Evolutionary conservation across 1,284 basidiomycete species (phyloP), one percentile per base, ranked within the genome.

Genomic region (Austropuccinia psidii): DNA sequence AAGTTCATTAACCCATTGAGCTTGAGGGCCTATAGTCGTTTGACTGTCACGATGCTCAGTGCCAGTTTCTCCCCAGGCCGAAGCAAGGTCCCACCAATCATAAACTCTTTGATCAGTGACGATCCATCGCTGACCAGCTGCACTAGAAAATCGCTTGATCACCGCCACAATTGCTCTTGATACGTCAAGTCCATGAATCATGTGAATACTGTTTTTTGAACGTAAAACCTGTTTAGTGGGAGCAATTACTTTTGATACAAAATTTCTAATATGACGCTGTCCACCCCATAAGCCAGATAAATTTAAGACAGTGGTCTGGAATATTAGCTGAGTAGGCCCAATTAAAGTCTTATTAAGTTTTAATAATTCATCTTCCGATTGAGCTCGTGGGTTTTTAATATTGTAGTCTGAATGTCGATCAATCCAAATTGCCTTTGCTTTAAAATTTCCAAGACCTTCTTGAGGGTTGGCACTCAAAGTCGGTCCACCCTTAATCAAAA

Each of bases 261-360:
- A 87, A 74, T 86, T 85, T 57, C 82, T 80, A 17, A 83, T 79
- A 5, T 81, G 79, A 5, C 87, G 82, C 17, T 79, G 74, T 0
- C 85, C 85, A 24, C 87, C 87, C 85, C 86, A 88, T 3, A 89
- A 81, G 0, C 87, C 87, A 17, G 83, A 81, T n/a, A 88, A 84
- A 76, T 88, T 84, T 39, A 89, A 80, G 0, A 88, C 85, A 0
- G 85, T 85, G 1, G 77, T 76, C 80, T 83, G n/a, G 19, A 66
- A 29, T 17, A 15, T 21, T 27, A 39, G 9, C n/a, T 49, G 7
- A 9, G 2, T 8, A 5, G 31, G 17, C 17, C 54, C 21, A 2
- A n/a, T 37, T 15, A 79, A 77, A 1, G 75, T 74, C 2, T 82
- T 81, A 4, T 83, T 81, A n/a, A 87, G 52, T 17, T 50, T 27